phyloP scores from a whole-genome alignment of 2,329 filamentous ascomycete species.

The Juglanconis juglandina region DNA sequence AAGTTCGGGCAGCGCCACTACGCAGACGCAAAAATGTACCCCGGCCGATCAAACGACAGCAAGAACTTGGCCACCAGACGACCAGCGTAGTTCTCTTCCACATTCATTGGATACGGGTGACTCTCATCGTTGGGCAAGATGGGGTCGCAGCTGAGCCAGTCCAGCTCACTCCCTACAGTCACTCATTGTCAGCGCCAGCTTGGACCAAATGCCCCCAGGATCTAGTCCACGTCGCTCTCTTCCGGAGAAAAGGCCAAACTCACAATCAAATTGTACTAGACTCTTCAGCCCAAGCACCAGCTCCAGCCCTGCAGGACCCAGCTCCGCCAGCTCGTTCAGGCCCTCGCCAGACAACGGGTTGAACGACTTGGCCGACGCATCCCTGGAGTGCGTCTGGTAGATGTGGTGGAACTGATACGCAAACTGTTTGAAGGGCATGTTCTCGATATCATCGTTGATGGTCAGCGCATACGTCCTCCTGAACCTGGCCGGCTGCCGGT shows the following conservation, averaged over 20 bases:
- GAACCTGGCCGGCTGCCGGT: constrained; percentile 34
- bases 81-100: constrained; percentile 49
- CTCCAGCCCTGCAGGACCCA: constrained; percentile 44
- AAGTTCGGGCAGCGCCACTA: constrained; percentile 1
- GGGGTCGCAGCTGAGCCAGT: constrained; percentile 44
- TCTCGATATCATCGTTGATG: constrained; percentile 50
- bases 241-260: constrained; percentile 25
- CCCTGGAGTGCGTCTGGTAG: constrained; percentile 54
- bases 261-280: constrained; percentile 42
- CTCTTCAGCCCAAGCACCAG: constrained; percentile 44
- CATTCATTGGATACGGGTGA: constrained; percentile 45
- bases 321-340: constrained; percentile 39
- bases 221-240: no score
- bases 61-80: constrained; percentile 52
- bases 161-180: constrained; percentile 35
- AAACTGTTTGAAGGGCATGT: constrained; percentile 59
- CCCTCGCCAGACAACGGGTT: constrained; percentile 51
- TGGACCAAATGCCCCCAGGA: no score
- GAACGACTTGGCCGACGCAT: constrained; percentile 47
- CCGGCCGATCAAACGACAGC: constrained; percentile 51
- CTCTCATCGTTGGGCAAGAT: constrained; percentile 43
- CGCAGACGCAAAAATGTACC: constrained; percentile 40
- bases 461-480: constrained; percentile 42
- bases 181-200: constrained; percentile 3
- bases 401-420: constrained; percentile 58